These are phyloP conservation scores for Biscogniauxia marginata DNA, from an alignment of 2,329 filamentous ascomycete species.

Conservation along the genomic window DNA sequence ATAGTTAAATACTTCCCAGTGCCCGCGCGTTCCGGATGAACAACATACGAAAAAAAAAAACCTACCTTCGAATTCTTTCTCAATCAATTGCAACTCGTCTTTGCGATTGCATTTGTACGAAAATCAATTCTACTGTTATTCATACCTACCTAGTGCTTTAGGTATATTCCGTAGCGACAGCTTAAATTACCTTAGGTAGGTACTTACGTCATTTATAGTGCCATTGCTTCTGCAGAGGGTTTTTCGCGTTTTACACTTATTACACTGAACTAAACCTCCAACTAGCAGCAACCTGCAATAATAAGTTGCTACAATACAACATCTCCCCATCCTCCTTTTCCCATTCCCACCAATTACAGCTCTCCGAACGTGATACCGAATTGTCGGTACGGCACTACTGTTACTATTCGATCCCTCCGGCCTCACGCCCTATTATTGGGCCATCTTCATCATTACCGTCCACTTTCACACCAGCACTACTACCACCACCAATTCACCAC, in stretches of 20 bases:
- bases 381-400: no score
- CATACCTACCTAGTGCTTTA: not conserved
- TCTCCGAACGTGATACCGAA: no score
- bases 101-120: not conserved
- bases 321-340: no score
- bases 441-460: not conserved
- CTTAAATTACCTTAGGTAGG: no score
- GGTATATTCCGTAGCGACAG: not conserved
- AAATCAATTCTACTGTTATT: not conserved
- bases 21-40: not conserved
- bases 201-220: not conserved
- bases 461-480: not conserved
- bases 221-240: not conserved
- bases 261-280: no score
- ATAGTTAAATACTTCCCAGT: not conserved
- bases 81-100: not conserved
- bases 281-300: no score
- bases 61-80: not conserved
- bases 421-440: not conserved
- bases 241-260: not conserved
- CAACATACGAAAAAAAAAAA: no score
- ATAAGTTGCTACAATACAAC: no score
- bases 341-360: no score
- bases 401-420: no score
- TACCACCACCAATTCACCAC: conserved; percentile 1